Conservation (phyloP, 108 stramenopile genomes). For the Conticribra guillardii region DNA sequence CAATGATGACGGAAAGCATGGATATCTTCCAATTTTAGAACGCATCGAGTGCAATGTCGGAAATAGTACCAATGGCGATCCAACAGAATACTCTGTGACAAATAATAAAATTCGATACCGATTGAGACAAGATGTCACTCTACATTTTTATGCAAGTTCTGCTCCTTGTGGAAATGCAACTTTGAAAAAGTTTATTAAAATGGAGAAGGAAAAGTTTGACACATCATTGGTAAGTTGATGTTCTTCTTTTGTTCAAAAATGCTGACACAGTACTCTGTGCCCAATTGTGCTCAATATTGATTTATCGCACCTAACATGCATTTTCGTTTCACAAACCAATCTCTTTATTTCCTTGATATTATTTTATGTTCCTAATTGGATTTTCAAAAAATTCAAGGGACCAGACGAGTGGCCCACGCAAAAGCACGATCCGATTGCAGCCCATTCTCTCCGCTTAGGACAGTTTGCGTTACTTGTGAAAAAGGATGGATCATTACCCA, state of each 20-base stretch:
- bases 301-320: neutral
- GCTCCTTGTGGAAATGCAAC: conserved; percentile 89
- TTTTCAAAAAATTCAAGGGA: conserved; percentile 20
- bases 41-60: neutral
- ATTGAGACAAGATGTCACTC: conserved; percentile 62
- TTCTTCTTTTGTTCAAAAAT: neutral
- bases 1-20: neutral
- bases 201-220: conserved; percentile 76
- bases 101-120: conserved; percentile 27
- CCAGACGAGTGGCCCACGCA: conserved; percentile 77
- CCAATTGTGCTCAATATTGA: neutral
- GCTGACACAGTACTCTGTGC: neutral
- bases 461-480: conserved; percentile 82
- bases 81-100: no score
- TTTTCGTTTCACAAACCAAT: neutral
- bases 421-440: conserved; percentile 58
- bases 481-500: conserved; percentile 51
- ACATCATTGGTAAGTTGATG: conserved; percentile 46
- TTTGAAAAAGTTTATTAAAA: conserved; percentile 83
- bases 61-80: neutral
- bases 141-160: conserved; percentile 86
- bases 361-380: neutral
- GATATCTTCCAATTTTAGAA: conserved; percentile 35
- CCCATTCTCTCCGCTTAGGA: conserved; percentile 70
- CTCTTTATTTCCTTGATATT: neutral